A percentile compares a stretch with the other conserved stretches of the same genome.
phyloP scores from a whole-genome alignment of 495 filamentous ascomycete genomes.

The Sabuloglossum arenarium region DNA sequence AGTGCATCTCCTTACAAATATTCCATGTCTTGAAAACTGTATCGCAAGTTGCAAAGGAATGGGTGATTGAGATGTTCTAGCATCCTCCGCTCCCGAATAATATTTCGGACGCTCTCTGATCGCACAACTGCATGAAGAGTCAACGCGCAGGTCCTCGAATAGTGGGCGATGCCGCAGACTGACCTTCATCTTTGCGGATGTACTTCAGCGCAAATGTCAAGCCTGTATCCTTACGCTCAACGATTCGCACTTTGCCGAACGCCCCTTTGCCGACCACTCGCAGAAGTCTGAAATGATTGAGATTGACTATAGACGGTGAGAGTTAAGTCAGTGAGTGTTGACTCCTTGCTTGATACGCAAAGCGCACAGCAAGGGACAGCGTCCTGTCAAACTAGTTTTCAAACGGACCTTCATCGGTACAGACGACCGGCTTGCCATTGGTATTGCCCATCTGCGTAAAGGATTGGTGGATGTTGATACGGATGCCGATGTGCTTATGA shows the following conservation, averaged over 20 bases:
- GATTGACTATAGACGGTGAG: constrained; percentile 42
- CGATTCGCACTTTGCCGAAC: constrained; percentile 95
- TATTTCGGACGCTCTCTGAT: constrained; percentile 93
- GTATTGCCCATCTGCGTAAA: constrained; percentile 60
- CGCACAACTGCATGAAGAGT: constrained; percentile 49
- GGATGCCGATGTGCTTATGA: not conserved
- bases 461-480: not conserved
- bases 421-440: constrained; percentile 79
- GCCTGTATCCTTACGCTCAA: constrained; percentile 88
- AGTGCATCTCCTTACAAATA: constrained; percentile 54
- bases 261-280: constrained; percentile 94
- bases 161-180: constrained; percentile 10
- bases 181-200: constrained; percentile 97
- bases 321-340: not conserved
- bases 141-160: not conserved
- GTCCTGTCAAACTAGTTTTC: constrained; percentile 7
- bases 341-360: not conserved
- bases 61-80: constrained; percentile 94
- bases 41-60: constrained; percentile 94
- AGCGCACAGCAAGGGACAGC: not conserved
- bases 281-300: constrained; percentile 90
- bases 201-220: constrained; percentile 94
- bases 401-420: constrained; percentile 76
- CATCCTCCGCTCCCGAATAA: constrained; percentile 93
- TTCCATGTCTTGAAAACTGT: constrained; percentile 97